Evolutionary conservation across 257 asterid genomes (phyloP), one percentile per base, ranked within the genome.

Genomic region (Leonotis leonurus): DNA sequence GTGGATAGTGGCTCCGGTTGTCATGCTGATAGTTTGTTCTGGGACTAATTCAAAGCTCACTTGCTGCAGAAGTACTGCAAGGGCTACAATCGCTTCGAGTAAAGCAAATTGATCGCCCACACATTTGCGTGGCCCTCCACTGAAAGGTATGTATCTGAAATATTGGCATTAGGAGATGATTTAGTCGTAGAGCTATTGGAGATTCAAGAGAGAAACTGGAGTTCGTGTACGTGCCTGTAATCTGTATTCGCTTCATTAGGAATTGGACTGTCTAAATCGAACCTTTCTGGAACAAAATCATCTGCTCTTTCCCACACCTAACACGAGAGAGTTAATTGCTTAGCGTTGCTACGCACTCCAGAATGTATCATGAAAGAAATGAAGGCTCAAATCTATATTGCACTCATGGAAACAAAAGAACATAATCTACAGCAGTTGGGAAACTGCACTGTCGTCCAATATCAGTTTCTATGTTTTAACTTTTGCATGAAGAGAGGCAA

Each of bases 1-100:
- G 78, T 92, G 98, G 69, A 92, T 92, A 14, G 98, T 92, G 74
- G 99, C 99, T 57, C 97, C 97, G 21, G 97, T 92, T 40, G 99
- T 92, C 97, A 89, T 92, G 75, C 89, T 69, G 50, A 92, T 92
- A 21, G 73, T 85, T 77, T 92, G 99, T 77, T 85, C 85, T 0
- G 97, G 97, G 63, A 89, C 56, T 74, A 92, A 70, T 48, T 92
- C 95, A 7, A 92, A 89, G 46, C 49, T 73, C 10, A 81, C 41
- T 70, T 79, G 82, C 83, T 89, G 96, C 69, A 92, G 59, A 65
- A 92, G 37, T 6, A 89, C 72, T 4, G 96, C 93, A 54, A 92
- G 95, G 1, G 95, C 43, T 39, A 89, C 84, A 53, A 82, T 85
- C 1, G 99, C 99, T 81, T 89, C 96, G 24, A 92, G 83, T 72